Conservation (phyloP, 2,329 filamentous ascomycete genomes). For the Hirsutella minnesotensis region DNA sequence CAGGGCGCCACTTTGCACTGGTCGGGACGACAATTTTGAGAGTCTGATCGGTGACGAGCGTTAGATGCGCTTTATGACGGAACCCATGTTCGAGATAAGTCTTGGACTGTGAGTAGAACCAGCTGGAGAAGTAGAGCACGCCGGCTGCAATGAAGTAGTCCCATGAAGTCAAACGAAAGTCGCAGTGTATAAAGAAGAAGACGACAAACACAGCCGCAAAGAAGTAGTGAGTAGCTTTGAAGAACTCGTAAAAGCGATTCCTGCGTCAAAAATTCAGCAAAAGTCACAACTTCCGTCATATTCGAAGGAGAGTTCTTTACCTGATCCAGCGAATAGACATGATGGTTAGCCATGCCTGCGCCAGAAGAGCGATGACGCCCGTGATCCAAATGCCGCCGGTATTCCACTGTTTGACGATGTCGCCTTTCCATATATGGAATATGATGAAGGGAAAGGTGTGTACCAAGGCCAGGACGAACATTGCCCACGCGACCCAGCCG, state of each 20-base stretch:
- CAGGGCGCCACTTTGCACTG: conserved; percentile 32
- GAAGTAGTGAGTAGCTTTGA: conserved; percentile 44
- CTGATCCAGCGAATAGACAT: conserved; percentile 38
- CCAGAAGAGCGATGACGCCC: conserved; percentile 39
- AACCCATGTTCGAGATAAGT: conserved; percentile 39
- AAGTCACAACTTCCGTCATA: no score
- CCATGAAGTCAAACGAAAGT: conserved; percentile 42
- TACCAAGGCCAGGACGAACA: conserved; percentile 42
- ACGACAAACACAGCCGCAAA: conserved; percentile 41
- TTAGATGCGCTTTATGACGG: conserved; percentile 27
- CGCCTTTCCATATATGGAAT: conserved; percentile 32
- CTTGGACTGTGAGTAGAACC: conserved; percentile 35
- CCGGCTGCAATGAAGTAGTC: conserved; percentile 49
- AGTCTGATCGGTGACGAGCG: conserved; percentile 21
- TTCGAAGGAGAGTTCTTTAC: conserved; percentile 17
- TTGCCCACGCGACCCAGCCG: conserved; percentile 40
- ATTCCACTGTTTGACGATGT: conserved; percentile 34
- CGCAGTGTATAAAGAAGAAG: conserved; percentile 50
- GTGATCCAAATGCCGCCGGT: conserved; percentile 39
- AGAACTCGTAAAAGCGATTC: conserved; percentile 46
- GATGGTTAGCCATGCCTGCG: conserved; percentile 43
- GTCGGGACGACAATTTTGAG: conserved; percentile 31
- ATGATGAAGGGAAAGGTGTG: conserved; percentile 51
- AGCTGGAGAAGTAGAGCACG: conserved; percentile 14
- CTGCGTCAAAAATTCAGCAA: conserved; percentile 15